phyloP scores from a whole-genome alignment of 169 alveolate species.

The Plasmodium cynomolgi region DNA sequence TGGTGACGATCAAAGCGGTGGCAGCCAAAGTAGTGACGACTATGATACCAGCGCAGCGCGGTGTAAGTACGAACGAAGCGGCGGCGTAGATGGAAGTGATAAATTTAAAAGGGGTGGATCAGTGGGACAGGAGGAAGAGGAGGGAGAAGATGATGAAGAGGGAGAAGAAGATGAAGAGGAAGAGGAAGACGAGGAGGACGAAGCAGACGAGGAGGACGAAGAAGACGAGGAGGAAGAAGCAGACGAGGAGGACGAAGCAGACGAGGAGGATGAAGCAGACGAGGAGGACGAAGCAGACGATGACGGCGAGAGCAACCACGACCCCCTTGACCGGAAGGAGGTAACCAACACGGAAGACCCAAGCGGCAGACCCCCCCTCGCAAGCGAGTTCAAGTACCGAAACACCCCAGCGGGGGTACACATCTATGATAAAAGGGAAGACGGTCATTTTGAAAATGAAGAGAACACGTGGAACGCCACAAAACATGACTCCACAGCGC shows the following conservation, averaged over 20 bases:
- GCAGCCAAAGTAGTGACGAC: neutral
- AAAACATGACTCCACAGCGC: neutral
- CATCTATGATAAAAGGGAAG: conserved; percentile 29
- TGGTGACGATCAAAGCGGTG: neutral
- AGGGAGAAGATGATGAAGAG: neutral
- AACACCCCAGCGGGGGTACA: neutral
- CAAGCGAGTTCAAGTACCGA: neutral
- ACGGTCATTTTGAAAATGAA: conserved; percentile 26
- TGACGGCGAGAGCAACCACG: neutral
- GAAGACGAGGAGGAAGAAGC: neutral
- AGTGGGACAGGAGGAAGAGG: neutral
- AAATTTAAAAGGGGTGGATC: neutral
- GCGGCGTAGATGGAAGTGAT: neutral
- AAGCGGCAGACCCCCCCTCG: neutral
- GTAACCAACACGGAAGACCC: neutral
- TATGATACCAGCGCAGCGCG: neutral
- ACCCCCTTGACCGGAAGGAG: neutral
- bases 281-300: neutral
- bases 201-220: neutral
- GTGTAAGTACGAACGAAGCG: neutral
- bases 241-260: neutral
- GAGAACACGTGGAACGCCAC: neutral
- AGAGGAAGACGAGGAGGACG: neutral
- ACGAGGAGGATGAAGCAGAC: neutral
- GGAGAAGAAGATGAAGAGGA: neutral